A percentile compares a stretch with the other conserved stretches of the same genome.
Evolutionary conservation across 2,329 filamentous ascomycete species (phyloP).

Genomic region (Gnomoniopsis sp.): DNA sequence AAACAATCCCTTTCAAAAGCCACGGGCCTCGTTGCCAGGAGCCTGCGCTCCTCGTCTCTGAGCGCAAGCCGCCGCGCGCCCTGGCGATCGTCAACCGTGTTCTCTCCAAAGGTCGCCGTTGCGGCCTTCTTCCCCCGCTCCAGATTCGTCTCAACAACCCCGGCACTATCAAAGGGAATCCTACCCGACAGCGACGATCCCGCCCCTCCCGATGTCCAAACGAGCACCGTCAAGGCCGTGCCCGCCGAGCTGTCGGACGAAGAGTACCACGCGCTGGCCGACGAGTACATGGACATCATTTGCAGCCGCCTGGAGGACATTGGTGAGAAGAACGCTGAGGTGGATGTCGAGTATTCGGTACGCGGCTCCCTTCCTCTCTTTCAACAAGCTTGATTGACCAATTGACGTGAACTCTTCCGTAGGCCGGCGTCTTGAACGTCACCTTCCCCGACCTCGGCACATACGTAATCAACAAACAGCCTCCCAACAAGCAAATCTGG

Average conservation of each 20-base stretch:
- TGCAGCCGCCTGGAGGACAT: slow-evolving; percentile 64
- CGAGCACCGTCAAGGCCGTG: slow-evolving; percentile 25
- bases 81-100: not conserved
- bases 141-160: slow-evolving; percentile 30
- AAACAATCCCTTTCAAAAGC: slow-evolving; percentile 15
- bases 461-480: slow-evolving; percentile 98
- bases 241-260: slow-evolving; percentile 64
- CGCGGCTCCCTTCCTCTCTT: slow-evolving; percentile 1
- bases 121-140: not conserved
- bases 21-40: slow-evolving; percentile 6
- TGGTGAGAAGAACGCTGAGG: slow-evolving; percentile 68
- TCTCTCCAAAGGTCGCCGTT: not conserved
- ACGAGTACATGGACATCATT: slow-evolving; percentile 65
- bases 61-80: slow-evolving; percentile 7
- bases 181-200: slow-evolving; percentile 59
- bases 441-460: slow-evolving; percentile 66
- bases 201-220: slow-evolving; percentile 37
- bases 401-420: slow-evolving; percentile 13
- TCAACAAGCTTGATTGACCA: not conserved
- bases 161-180: slow-evolving; percentile 44
- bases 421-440: slow-evolving; percentile 86
- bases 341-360: slow-evolving; percentile 92
- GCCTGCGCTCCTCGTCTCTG: slow-evolving; percentile 8
- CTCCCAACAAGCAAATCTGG: slow-evolving; percentile 97
- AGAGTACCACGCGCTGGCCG: slow-evolving; percentile 75